Base-by-base conservation (phyloP, 768 basidiomycete genomes). In the Kwoniella heveanensis region DNA sequence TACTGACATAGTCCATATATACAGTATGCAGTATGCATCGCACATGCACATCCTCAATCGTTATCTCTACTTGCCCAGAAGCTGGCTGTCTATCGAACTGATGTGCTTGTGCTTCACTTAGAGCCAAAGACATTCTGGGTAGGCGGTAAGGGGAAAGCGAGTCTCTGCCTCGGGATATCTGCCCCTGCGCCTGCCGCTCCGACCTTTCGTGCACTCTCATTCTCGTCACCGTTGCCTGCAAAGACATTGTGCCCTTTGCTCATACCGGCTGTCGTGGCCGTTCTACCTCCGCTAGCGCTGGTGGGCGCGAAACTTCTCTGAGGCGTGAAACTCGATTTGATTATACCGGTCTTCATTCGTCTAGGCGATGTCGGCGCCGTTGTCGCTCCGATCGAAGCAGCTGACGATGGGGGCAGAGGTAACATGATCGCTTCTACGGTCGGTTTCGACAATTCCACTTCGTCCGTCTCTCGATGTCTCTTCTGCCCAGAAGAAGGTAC, bases 391-490 rank as follows among this genome's bases (percentile, higher is more conserved):
- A 32, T 32, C 37, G 46, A 4, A n/a, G n/a, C n/a, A n/a, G n/a
- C n/a, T n/a, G n/a, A n/a, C n/a, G n/a, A 25, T 24, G 60, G 37
- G 9, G 68, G 17, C 8, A 62, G 62, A 26, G 62, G 65, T 24
- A 60, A 37, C 58, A 70, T 56, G 54, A 71, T 68, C 7, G 56
- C 57, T 32, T 71, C 69, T 17, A 44, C 39, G 1, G 60, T 63
- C 4, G 63, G 59, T 17, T 36, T 27, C 7, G 27, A 12, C 0
- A 26, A 32, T 29, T 67, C 66, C 15, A 32, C 56, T 2, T 48
- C 67, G 29, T 52, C 52, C 15, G 37, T 62, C 36, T 70, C 69
- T 25, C 69, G 39, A 12, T 24, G 24, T 32, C 69, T 54, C 37
- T 71, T 71, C 2, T 61, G 56, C 19, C 61, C 47, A n/a, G 57